Percentiles rank a stretch among this genome's conserved stretches.
Conservation (phyloP, 1,284 basidiomycete genomes). For the Malassezia japonica region DNA sequence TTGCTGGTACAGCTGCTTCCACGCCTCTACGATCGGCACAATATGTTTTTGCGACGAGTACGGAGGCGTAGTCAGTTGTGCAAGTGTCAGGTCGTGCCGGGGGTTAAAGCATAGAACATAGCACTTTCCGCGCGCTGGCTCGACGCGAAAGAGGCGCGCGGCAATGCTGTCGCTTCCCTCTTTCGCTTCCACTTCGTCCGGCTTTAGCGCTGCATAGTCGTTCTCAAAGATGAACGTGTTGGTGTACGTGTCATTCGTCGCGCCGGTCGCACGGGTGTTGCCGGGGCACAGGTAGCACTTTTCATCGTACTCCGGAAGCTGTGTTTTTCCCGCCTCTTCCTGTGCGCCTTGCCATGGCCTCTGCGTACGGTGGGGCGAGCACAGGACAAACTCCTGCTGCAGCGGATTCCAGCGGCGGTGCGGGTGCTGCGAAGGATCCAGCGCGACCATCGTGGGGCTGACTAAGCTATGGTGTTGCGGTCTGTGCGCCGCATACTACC, state of each 20-base stretch:
- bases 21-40: conserved; percentile 62
- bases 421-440: conserved; percentile 40
- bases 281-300: conserved; percentile 84
- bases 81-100: conserved; percentile 78
- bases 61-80: conserved; percentile 56
- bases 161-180: not conserved
- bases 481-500: too few relatives aligned
- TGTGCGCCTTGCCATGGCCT: conserved; percentile 47
- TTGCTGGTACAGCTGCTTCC: conserved; percentile 52
- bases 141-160: conserved; percentile 56
- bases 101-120: conserved; percentile 86
- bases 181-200: conserved; percentile 42
- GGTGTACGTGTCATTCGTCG: conserved; percentile 62
- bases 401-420: conserved; percentile 45
- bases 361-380: conserved; percentile 45
- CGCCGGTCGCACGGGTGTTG: conserved; percentile 68
- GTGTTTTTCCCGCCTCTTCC: conserved; percentile 22
- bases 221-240: conserved; percentile 67
- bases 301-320: conserved; percentile 61
- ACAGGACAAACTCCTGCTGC: conserved; percentile 37
- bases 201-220: conserved; percentile 73
- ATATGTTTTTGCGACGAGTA: conserved; percentile 55
- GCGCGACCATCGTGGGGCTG: conserved; percentile 11
- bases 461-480: conserved; percentile 1
- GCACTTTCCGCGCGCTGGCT: conserved; percentile 72